A percentile compares a stretch with the other conserved stretches of the same genome.
phyloP scores from a whole-genome alignment of 345 rosid genomes.

The Ceriops tagal region DNA sequence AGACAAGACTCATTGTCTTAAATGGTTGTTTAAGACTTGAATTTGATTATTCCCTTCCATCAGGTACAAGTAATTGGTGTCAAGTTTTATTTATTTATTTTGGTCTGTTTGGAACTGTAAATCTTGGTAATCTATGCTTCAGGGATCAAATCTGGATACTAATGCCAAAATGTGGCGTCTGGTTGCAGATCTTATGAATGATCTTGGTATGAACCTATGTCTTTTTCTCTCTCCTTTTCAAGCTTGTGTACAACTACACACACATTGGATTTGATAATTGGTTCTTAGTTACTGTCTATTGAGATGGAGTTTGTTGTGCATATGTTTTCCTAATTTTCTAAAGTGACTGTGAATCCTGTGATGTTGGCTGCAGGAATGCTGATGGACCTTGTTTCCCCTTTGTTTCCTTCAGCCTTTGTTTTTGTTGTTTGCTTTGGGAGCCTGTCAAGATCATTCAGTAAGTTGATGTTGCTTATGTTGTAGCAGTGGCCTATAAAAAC shows the following conservation, averaged over 20 bases:
- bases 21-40: background rate
- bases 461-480: constrained; percentile 30
- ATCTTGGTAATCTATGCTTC: constrained; percentile 12
- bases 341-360: constrained; percentile 14
- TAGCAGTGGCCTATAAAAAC: background rate
- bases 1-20: too few relatives aligned
- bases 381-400: constrained; percentile 92
- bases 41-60: background rate
- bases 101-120: constrained; percentile 1
- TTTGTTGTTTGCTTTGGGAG: constrained; percentile 93
- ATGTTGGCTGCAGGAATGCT: constrained; percentile 75
- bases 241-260: background rate
- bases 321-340: background rate
- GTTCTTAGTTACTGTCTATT: too few relatives aligned
- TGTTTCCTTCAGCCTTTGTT: constrained; percentile 87
- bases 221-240: constrained; percentile 1
- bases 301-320: too few relatives aligned
- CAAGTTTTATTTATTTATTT: background rate
- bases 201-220: constrained; percentile 56
- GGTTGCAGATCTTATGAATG: constrained; percentile 95
- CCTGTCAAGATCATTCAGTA: constrained; percentile 90
- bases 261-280: background rate
- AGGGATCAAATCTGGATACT: constrained; percentile 94
- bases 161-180: constrained; percentile 97
- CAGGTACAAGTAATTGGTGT: background rate